Evolutionary conservation across 139 green algal genomes (phyloP), one percentile per base, ranked within the genome.

Genomic region (Chlorella sorokiniana): DNA sequence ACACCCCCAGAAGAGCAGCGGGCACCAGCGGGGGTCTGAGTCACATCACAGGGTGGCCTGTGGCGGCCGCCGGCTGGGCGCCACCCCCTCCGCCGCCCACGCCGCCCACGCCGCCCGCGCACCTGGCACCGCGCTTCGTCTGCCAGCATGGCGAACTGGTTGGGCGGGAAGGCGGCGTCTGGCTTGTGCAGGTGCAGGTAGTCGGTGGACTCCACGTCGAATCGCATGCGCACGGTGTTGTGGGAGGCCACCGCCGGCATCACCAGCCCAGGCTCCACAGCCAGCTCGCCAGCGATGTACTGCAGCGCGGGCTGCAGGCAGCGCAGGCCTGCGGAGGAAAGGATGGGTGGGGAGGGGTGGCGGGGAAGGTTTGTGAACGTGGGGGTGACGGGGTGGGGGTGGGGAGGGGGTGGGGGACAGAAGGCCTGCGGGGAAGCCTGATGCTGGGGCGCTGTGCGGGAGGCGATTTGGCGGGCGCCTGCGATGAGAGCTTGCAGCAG

Each of bases 231-330:
- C 56, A 74, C 91, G 27, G 93, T 95, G 79, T 95, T 96, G 85
- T 95, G 91, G 33, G 81, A 82, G 38, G 86, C 89, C 33, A 84
- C 69, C 44, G 96, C 48, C 2, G 88, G 89, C 48, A 93, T 41
- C 10, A 91, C 81, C 29, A 40, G 14, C 4, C 90, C 92, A 9
- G 45, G 52, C 6, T 83, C 71, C 68, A 95, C 91, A 23, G 45
- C 27, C 11, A 95, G 82, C 71, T 92, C 86, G 1, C 92, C 94
- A 4, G 88, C 68, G 35, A 96, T 84, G 86, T 92, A 96, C 76
- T 96, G 93, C 68, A 96, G 20, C 0, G 89, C 91, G 3, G 94
- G 90, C 44, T 86, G 76, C 69, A 95, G 70, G 61, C 73, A 84
- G 42, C 59, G 73, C 70, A 89, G 81, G 37, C 88, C 84, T 81